Evolutionary conservation across 179 eudicot species (phyloP), one percentile per base, ranked within the genome.

Genomic region (Camellia oleifera): DNA sequence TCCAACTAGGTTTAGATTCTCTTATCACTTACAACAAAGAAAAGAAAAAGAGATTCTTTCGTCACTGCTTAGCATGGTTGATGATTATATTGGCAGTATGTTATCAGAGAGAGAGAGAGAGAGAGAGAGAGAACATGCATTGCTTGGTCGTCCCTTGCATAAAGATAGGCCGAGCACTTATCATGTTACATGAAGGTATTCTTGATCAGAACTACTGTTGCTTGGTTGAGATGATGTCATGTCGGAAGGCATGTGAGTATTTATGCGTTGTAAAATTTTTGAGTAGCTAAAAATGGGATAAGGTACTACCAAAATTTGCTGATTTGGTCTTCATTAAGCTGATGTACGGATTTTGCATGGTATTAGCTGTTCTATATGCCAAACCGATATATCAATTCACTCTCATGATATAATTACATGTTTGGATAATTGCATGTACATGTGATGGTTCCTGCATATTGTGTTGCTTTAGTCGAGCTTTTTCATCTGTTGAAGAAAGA

Each of bases 1-100:
- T 74, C 10, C 52, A 72, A 10, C 61, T 53, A 72, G 61, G 60
- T 56, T 74, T 1, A 0, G 3, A 12, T 72, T 7, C 72, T 32
- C 92, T 93, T 82, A 87, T 91, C 95, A 88, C 94, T 92, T 87
- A 89, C 84, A 83, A 84, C 1, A 32, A 1, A 32, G 40, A 32
- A 32, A 32, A 32, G 40, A 32, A 32, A 32, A 32, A 0, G 40
- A 32, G 44, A 56, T 56, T 72, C 40, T 32, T 32, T 32, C 40
- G 40, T 32, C 40, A 32, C 2, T 60, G 23, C 9, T 56, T 32
- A 5, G 68, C 11, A 23, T 26, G 42, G 12, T 18, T 64, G 68
- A 64, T 9, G 68, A 64, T 8, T 64, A 10, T 7, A 20, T 32
- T 60, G 20, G 5, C 18, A n/a, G 4, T 60, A 3, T 60, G 5